Evolutionary conservation across 1,284 basidiomycete genomes (phyloP).

Genomic region (Mixia osmundae): DNA sequence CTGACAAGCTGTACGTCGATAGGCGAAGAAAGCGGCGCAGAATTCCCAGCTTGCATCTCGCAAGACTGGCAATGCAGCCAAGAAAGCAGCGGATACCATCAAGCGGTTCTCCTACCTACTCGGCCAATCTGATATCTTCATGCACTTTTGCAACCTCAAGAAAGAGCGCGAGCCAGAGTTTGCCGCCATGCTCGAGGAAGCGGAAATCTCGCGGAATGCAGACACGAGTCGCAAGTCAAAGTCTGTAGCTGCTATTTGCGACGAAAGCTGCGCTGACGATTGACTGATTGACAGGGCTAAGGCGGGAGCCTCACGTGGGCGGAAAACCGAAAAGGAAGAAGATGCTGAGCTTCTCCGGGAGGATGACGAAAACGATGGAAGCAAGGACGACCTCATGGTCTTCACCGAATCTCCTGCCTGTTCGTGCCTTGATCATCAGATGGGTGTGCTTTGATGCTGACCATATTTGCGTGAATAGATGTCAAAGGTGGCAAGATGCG

Average conservation of each 20-base stretch:
- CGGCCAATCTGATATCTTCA: constrained; percentile 85
- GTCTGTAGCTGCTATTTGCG: too few relatives aligned
- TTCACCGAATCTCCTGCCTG: constrained; percentile 81
- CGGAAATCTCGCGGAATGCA: constrained; percentile 42
- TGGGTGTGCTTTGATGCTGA: not conserved
- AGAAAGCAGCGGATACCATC: constrained; percentile 46
- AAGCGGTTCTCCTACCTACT: constrained; percentile 86
- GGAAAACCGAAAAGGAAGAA: constrained; percentile 95
- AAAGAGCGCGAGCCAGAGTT: constrained; percentile 82
- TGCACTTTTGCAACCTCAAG: constrained; percentile 90
- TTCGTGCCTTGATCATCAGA: constrained; percentile 25
- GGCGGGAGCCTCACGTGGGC: constrained; percentile 18
- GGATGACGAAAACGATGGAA: constrained; percentile 39
- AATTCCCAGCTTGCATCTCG: constrained; percentile 7
- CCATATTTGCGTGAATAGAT: constrained; percentile 28
- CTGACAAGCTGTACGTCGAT: not conserved
- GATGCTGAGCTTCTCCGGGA: constrained; percentile 85
- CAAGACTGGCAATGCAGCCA: constrained; percentile 1
- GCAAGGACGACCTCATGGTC: constrained; percentile 63
- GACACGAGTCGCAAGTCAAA: constrained; percentile 53
- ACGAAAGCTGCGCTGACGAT: not conserved
- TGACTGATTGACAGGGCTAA: not conserved
- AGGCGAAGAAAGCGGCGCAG: constrained; percentile 6
- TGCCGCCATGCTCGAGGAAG: constrained; percentile 52
- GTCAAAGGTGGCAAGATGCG: constrained; percentile 73